Evolutionary conservation across 371 early-diverging fungal genomes (phyloP), one percentile per base, ranked within the genome.

Genomic region (Syncephalastrum contaminatum): DNA sequence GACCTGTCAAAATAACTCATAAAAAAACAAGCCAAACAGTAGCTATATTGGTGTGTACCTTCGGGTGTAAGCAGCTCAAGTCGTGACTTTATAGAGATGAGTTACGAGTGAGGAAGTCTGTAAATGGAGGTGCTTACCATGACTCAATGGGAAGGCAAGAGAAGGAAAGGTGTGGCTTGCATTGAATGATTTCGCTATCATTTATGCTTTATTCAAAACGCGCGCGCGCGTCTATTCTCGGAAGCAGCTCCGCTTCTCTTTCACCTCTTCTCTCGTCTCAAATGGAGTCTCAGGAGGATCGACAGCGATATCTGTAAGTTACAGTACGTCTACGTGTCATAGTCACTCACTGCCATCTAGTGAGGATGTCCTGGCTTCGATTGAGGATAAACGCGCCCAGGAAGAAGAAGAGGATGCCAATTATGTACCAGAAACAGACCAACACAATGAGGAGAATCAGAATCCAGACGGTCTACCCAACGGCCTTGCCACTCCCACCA

Each of bases 1-100:
- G 84, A 20, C 94, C 92, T 83, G 66, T 56, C n/a, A 22, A 41
- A 51, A 36, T 16, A 1, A 27, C 4, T 6, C 27, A 2, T 6
- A 62, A 59, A 24, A 60, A 66, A 19, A 16, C 13, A 8, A 20
- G 36, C 43, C 12, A 27, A 27, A 41, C 21, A 4, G 12, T 30
- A 10, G 36, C 13, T 14, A 2, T n/a, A 7, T 13, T 13, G 25
- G 1, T 6, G 16, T 4, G 51, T 21, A 21, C 24, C 24, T 50
- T 42, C 21, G 12, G 19, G 16, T 45, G 19, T 52, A 43, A 47
- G 15, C 40, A 4, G 43, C 22, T 14, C 45, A 6, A 30, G 36
- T 8, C 36, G 36, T 30, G 36, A 30, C 36, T 30, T 6, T 10
- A 30, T 8, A 30, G 36, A 30, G 36, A 10, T 8, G 12, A 30